Conservation (phyloP, 106 monocot species). For the Vanilla planifolia region DNA sequence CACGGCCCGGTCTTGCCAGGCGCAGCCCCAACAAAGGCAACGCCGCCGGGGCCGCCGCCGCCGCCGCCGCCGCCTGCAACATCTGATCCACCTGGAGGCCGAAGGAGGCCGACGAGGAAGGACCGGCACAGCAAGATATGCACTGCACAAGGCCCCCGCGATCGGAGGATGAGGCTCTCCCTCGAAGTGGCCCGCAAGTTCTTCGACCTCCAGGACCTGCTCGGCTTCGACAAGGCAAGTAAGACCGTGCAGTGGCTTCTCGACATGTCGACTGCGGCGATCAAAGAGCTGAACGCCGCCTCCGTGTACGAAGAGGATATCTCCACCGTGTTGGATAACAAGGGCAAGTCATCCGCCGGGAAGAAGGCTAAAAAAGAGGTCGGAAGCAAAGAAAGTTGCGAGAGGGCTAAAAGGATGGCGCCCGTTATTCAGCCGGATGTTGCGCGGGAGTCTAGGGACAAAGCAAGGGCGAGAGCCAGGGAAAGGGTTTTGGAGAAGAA, state of each 20-base stretch:
- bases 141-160: constrained; percentile 65
- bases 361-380: neutral
- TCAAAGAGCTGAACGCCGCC: constrained; percentile 26
- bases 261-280: constrained; percentile 44
- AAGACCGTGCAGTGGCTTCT: constrained; percentile 84
- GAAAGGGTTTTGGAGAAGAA: constrained; percentile 42
- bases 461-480: constrained; percentile 40
- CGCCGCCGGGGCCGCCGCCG: neutral
- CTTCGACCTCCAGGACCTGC: constrained; percentile 76
- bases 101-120: constrained; percentile 26
- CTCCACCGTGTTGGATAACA: constrained; percentile 12
- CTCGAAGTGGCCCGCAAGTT: constrained; percentile 63
- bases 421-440: neutral
- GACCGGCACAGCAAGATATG: constrained; percentile 83
- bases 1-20: neutral
- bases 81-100: neutral
- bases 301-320: constrained; percentile 20
- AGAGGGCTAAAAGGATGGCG: neutral
- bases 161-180: constrained; percentile 78
- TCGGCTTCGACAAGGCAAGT: constrained; percentile 88
- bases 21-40: neutral
- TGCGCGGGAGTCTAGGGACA: constrained; percentile 22
- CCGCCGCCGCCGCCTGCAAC: neutral
- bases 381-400: neutral
- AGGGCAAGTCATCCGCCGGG: neutral